These are phyloP conservation scores for Psilocybe azurescens DNA, from an alignment of 768 basidiomycete species.

Conservation along the genomic window DNA sequence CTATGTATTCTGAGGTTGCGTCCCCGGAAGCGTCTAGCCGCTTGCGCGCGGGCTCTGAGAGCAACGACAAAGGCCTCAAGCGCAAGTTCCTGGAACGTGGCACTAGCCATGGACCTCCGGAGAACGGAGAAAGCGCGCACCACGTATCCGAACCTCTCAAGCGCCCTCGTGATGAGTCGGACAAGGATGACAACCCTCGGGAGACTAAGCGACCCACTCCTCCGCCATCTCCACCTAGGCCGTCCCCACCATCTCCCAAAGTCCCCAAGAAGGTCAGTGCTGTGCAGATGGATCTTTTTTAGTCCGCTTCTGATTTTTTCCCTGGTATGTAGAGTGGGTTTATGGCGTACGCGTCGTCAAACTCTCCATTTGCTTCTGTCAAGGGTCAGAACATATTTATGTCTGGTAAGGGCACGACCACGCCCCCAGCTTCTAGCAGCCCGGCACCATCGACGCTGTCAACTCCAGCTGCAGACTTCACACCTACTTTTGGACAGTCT, in stretches of 20 bases:
- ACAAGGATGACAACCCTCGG: constrained; percentile 67
- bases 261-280: constrained; percentile 49
- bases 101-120: constrained; percentile 61
- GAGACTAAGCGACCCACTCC: constrained; percentile 68
- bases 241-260: constrained; percentile 38
- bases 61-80: constrained; percentile 67
- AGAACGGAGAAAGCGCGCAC: constrained; percentile 34
- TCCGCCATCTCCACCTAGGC: constrained; percentile 60
- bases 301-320: constrained; percentile 5
- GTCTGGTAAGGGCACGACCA: constrained; percentile 38
- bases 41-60: constrained; percentile 49
- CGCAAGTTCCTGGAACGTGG: constrained; percentile 74
- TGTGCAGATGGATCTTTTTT: constrained; percentile 8
- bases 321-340: constrained; percentile 62
- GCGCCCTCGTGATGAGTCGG: constrained; percentile 65
- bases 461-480: constrained; percentile 19
- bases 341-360: constrained; percentile 77
- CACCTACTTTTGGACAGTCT: constrained; percentile 25
- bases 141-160: constrained; percentile 50
- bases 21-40: constrained; percentile 21
- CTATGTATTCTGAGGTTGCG: constrained; percentile 13
- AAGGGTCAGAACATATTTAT: constrained; percentile 68
- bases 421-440: constrained; percentile 31
- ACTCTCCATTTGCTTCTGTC: constrained; percentile 76
- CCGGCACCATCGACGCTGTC: constrained; percentile 18